Conservation (phyloP, 2,329 filamentous ascomycete genomes). For the Chaetomium sp. region DNA sequence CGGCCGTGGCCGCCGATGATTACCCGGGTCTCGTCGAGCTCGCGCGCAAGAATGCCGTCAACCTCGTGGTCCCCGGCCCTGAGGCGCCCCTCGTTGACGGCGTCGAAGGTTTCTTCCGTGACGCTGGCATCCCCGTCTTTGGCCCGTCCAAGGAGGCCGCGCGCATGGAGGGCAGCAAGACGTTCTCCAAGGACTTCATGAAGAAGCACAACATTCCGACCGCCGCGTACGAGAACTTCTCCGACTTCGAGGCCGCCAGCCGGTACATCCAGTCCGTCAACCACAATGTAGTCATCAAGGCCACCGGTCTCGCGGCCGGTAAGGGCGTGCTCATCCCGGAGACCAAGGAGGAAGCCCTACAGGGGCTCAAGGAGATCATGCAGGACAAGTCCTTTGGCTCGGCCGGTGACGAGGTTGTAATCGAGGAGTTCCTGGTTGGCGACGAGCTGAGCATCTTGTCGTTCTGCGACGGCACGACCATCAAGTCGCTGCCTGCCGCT, state of each 20-base stretch:
- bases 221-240: slow-evolving; percentile 85
- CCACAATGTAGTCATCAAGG: slow-evolving; percentile 87
- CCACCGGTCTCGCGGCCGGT: slow-evolving; percentile 81
- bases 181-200: slow-evolving; percentile 98
- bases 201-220: slow-evolving; percentile 83
- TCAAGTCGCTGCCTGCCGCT: slow-evolving; percentile 77
- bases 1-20: slow-evolving; percentile 63
- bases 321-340: slow-evolving; percentile 91
- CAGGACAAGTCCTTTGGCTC: slow-evolving; percentile 75
- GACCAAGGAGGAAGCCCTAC: slow-evolving; percentile 73
- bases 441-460: slow-evolving; percentile 89
- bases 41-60: slow-evolving; percentile 65
- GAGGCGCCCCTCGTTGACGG: slow-evolving; percentile 92
- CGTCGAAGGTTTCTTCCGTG: slow-evolving; percentile 74
- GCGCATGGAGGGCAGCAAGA: slow-evolving; percentile 91
- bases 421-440: slow-evolving; percentile 87
- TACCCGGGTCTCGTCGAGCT: slow-evolving; percentile 72
- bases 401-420: slow-evolving; percentile 85
- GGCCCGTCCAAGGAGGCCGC: slow-evolving; percentile 81
- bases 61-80: slow-evolving; percentile 82
- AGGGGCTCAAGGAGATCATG: slow-evolving; percentile 86
- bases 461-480: slow-evolving; percentile 83
- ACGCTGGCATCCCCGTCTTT: slow-evolving; percentile 70
- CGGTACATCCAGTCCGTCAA: slow-evolving; percentile 65
- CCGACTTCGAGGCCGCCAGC: slow-evolving; percentile 63